Evolutionary conservation across 2,329 filamentous ascomycete genomes (phyloP).

Genomic region (Colletotrichum sidae): DNA sequence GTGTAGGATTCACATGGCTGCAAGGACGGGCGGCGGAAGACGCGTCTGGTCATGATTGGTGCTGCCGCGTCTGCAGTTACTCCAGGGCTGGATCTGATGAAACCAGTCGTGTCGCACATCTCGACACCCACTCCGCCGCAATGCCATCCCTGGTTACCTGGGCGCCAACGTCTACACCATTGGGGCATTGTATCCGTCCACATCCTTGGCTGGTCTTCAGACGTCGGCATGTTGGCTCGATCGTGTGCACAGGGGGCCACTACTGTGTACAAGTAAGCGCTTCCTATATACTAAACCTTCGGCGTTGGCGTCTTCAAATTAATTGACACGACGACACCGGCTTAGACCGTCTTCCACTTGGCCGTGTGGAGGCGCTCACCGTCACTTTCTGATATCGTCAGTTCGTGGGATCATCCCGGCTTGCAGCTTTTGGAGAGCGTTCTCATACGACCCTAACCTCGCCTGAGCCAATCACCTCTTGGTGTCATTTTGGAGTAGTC

Average conservation of each 20-base stretch:
- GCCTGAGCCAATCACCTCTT: constrained; percentile 15
- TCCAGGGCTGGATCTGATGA: constrained; percentile 33
- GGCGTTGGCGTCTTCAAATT: constrained; percentile 29
- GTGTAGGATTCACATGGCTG: constrained; percentile 10
- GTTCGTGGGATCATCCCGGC: constrained; percentile 32
- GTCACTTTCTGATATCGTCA: constrained; percentile 17
- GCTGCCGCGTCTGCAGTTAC: constrained; percentile 14
- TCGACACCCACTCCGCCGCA: constrained; percentile 33
- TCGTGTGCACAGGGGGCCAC: background rate
- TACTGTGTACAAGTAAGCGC: too few relatives aligned
- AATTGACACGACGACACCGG: constrained; percentile 24
- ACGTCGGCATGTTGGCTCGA: constrained; percentile 4
- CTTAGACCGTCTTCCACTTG: constrained; percentile 5
- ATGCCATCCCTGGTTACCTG: constrained; percentile 29
- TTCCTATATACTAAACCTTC: constrained; percentile 5
- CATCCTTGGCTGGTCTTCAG: constrained; percentile 4
- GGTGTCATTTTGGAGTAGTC: background rate
- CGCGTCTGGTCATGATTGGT: constrained; percentile 30
- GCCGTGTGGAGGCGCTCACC: constrained; percentile 25
- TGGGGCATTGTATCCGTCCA: background rate
- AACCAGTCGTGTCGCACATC: constrained; percentile 38
- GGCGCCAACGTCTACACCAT: constrained; percentile 29
- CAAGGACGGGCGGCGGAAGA: constrained; percentile 4
- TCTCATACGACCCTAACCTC: background rate
- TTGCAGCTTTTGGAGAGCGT: constrained; percentile 18